A percentile compares a stretch with the other conserved stretches of the same genome.
Evolutionary conservation across 345 rosid genomes (phyloP).

Genomic region (Rhodamnia rubescens): DNA sequence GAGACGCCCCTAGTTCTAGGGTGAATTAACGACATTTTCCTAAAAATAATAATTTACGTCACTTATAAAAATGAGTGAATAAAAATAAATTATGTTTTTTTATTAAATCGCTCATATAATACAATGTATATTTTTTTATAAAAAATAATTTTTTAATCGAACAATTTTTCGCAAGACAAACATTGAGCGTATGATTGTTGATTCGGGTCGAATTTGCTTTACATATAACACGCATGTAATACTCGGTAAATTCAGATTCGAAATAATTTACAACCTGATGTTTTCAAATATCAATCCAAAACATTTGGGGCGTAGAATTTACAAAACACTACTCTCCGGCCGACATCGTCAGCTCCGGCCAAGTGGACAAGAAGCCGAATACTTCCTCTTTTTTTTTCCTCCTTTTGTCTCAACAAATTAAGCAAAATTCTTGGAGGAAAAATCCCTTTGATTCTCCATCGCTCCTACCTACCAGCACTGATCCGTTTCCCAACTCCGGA

Average conservation of each 20-base stretch:
- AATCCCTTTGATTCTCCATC: background rate
- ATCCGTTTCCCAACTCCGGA: slow-evolving; percentile 85
- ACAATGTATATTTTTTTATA: no score
- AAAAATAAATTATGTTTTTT: no score
- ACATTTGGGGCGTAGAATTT: background rate
- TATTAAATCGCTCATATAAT: no score
- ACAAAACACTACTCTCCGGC: background rate
- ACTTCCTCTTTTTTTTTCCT: no score
- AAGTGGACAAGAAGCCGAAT: background rate
- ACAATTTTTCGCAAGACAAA: no score
- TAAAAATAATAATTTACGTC: no score
- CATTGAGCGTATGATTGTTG: no score
- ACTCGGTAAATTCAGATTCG: background rate
- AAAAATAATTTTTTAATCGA: no score
- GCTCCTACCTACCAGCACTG: slow-evolving; percentile 62
- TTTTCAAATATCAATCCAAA: background rate
- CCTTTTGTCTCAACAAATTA: no score
- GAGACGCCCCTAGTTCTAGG: slow-evolving; percentile 4
- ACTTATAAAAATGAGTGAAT: no score
- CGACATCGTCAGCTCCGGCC: background rate
- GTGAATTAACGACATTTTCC: no score
- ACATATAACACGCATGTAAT: no score
- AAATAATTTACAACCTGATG: background rate
- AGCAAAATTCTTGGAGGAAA: background rate
- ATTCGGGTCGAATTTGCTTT: background rate